Conservation (phyloP, 345 rosid species). For the Moricandia moricandioides region DNA sequence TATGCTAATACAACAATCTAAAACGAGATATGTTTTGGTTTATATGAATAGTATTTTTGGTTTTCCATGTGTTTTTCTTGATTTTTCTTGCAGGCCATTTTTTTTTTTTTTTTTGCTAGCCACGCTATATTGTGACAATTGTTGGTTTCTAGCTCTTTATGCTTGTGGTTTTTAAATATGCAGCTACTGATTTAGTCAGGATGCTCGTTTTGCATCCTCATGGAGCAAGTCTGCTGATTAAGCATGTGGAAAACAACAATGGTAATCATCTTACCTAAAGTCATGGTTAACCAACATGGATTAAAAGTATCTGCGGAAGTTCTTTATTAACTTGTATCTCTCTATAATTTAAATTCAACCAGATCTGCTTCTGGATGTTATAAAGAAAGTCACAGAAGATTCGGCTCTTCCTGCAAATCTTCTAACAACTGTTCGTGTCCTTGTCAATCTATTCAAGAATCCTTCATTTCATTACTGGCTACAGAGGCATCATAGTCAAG, state of each 20-base stretch:
- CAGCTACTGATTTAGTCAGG: slow-evolving; percentile 86
- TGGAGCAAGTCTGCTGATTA: slow-evolving; percentile 65
- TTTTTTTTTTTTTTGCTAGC: slow-evolving; percentile 5
- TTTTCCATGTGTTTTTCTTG: background rate
- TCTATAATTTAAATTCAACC: slow-evolving; percentile 20
- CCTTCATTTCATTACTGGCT: slow-evolving; percentile 66
- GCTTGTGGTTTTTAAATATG: slow-evolving; percentile 26
- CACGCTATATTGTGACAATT: background rate
- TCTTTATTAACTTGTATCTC: background rate
- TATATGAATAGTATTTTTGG: background rate
- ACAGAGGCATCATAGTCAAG: slow-evolving; percentile 71
- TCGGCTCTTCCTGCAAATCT: slow-evolving; percentile 71
- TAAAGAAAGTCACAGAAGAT: slow-evolving; percentile 52
- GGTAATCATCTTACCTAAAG: slow-evolving; percentile 42
- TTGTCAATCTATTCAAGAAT: slow-evolving; percentile 83
- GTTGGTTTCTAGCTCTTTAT: slow-evolving; percentile 11
- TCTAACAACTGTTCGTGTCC: slow-evolving; percentile 71
- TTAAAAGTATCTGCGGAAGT: background rate
- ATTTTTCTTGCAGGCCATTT: background rate
- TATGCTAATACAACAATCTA: background rate
- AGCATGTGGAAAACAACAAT: slow-evolving; percentile 56
- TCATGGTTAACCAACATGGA: background rate
- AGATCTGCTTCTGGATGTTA: slow-evolving; percentile 65
- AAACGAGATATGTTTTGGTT: background rate
- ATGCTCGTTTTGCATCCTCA: slow-evolving; percentile 86